These are phyloP conservation scores for Auriscalpium orientale DNA, from an alignment of 768 basidiomycete species.

Conservation along the genomic window DNA sequence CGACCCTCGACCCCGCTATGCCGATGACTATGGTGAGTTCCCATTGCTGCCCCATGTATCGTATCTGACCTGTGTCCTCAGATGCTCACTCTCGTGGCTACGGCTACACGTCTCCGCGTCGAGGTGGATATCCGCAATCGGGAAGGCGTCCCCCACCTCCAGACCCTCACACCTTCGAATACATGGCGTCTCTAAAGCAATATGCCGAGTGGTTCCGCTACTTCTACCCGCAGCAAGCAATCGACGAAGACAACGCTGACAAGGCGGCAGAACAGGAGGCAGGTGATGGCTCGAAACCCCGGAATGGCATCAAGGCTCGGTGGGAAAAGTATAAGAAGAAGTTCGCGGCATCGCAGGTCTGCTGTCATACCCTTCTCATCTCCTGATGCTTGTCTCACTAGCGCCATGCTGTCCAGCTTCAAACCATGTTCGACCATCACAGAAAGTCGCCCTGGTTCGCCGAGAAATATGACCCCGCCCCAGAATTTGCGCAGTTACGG, in stretches of 20 bases:
- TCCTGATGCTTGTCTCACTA: background rate
- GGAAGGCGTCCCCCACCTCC: conserved; percentile 48
- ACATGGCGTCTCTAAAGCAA: conserved; percentile 74
- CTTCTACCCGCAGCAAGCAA: conserved; percentile 65
- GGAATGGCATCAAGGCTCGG: conserved; percentile 72
- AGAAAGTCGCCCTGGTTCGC: conserved; percentile 94
- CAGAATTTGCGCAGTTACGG: conserved; percentile 65
- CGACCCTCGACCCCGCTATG: conserved; percentile 76
- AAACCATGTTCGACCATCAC: conserved; percentile 94
- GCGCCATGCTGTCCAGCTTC: conserved; percentile 57
- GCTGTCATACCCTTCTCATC: conserved; percentile 1
- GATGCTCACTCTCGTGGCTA: conserved; percentile 62
- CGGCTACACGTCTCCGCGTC: conserved; percentile 59
- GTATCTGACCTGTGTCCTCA: conserved; percentile 29
- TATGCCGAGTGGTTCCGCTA: conserved; percentile 86
- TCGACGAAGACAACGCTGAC: conserved; percentile 77
- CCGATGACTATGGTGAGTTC: conserved; percentile 69
- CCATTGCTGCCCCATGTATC: conserved; percentile 7
- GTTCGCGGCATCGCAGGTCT: conserved; percentile 83
- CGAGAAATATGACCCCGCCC: conserved; percentile 85
- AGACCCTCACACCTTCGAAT: conserved; percentile 77
- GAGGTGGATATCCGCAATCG: conserved; percentile 38
- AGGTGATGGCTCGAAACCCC: conserved; percentile 73
- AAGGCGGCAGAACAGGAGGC: conserved; percentile 81
- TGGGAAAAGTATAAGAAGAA: conserved; percentile 96